These are phyloP conservation scores for Quercus gilva DNA, from an alignment of 306 rosid genomes.

Conservation along the genomic window DNA sequence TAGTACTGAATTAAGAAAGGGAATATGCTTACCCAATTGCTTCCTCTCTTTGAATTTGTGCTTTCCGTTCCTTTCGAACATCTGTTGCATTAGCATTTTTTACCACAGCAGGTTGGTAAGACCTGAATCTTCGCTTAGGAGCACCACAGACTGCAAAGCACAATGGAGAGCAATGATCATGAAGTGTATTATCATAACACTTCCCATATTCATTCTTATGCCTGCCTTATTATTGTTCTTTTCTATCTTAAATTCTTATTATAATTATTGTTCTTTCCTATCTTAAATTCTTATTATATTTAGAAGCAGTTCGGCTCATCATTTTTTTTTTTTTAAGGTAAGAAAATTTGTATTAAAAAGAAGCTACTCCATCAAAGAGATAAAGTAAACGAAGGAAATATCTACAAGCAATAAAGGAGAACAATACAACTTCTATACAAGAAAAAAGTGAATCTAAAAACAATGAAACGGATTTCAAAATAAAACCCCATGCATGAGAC, in stretches of 20 bases:
- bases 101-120: conserved; percentile 57
- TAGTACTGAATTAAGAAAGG: not conserved
- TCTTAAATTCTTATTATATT: not conserved
- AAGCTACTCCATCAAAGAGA: too few relatives aligned
- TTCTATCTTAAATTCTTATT: not conserved
- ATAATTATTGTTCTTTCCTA: not conserved
- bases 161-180: conserved; percentile 1
- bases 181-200: not conserved
- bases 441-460: too few relatives aligned
- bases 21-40: conserved; percentile 57
- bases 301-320: not conserved
- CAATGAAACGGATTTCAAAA: too few relatives aligned
- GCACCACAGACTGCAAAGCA: conserved; percentile 85
- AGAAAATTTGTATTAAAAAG: too few relatives aligned
- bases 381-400: too few relatives aligned
- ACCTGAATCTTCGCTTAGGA: conserved; percentile 79
- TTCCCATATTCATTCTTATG: not conserved
- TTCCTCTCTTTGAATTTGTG: conserved; percentile 64
- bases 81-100: conserved; percentile 52
- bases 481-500: too few relatives aligned
- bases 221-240: not conserved
- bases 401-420: too few relatives aligned
- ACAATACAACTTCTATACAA: too few relatives aligned
- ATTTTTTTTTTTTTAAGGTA: too few relatives aligned
- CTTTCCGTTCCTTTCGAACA: conserved; percentile 68